A percentile compares a stretch with the other conserved stretches of the same genome.
phyloP scores from a whole-genome alignment of 257 asterid species.

The Eustoma russellianum region DNA sequence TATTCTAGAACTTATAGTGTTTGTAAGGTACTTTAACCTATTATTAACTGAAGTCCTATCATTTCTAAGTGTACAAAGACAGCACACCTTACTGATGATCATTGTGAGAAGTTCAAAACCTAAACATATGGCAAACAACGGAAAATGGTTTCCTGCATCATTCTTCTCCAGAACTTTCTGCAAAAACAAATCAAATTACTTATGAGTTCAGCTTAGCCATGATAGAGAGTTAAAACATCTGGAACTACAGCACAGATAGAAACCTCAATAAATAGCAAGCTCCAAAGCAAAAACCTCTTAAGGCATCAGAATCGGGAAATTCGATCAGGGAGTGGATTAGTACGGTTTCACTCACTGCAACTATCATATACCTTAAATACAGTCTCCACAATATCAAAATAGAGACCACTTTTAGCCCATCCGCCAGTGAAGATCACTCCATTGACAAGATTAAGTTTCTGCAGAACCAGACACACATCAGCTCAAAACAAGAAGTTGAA shows the following conservation, averaged over 20 bases:
- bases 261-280: too few species aligned
- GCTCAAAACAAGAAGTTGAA: conserved; percentile 7
- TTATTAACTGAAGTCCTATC: too few species aligned
- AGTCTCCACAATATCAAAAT: conserved; percentile 48
- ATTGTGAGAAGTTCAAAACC: conserved; percentile 84
- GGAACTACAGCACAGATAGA: too few species aligned
- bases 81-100: conserved; percentile 67
- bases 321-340: too few species aligned
- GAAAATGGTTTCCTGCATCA: conserved; percentile 83
- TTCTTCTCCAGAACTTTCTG: conserved; percentile 76
- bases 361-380: conserved; percentile 56
- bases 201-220: too few species aligned
- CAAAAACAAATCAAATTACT: conserved; percentile 4
- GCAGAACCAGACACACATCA: conserved; percentile 26
- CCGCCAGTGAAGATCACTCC: conserved; percentile 96
- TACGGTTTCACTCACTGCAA: not conserved
- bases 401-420: conserved; percentile 66
- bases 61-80: too few species aligned
- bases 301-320: too few species aligned
- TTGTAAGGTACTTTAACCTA: too few species aligned
- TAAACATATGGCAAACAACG: conserved; percentile 87
- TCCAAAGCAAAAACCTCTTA: too few species aligned
- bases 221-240: too few species aligned
- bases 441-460: conserved; percentile 83
- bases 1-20: too few species aligned